Conservation (phyloP, 441 rosid genomes). For the Codiaeum variegatum region DNA sequence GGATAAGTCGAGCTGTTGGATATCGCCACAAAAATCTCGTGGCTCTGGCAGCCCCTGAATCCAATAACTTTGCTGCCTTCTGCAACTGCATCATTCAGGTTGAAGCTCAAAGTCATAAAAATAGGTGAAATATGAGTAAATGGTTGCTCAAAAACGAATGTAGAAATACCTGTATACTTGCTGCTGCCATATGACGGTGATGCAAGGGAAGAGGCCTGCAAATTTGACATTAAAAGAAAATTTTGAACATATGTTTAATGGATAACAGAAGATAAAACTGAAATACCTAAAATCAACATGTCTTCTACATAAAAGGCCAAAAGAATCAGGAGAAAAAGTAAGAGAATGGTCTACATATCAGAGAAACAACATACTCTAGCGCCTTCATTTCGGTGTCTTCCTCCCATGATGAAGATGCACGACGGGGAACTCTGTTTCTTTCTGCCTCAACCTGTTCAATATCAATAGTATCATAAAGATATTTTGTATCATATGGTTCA, state of each 20-base stretch:
- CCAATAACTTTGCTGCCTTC: conserved; percentile 84
- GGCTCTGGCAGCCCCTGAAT: conserved; percentile 94
- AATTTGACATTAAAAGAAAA: conserved; percentile 24
- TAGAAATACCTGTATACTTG: conserved; percentile 65
- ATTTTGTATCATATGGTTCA: conserved; percentile 6
- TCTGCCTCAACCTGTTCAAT: conserved; percentile 77
- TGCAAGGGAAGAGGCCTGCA: conserved; percentile 92
- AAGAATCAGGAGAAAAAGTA: conserved; percentile 15
- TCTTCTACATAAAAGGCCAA: conserved; percentile 12
- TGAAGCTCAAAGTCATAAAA: conserved; percentile 20
- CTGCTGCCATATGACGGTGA: conserved; percentile 84
- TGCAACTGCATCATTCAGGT: conserved; percentile 55
- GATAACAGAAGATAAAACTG: background rate
- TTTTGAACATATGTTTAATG: background rate
- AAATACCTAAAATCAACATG: background rate
- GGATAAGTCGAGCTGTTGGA: conserved; percentile 78
- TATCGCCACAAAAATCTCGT: conserved; percentile 95
- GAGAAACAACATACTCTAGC: conserved; percentile 67
- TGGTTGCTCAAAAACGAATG: background rate
- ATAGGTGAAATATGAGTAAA: background rate
- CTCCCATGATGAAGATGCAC: conserved; percentile 81
- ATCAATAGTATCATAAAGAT: conserved; percentile 11
- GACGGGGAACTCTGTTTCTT: conserved; percentile 71
- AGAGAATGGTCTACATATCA: background rate
- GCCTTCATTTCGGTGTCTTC: conserved; percentile 90